Conservation (phyloP, 192 early-diverging fungal species). For the Coemansia sp. region DNA sequence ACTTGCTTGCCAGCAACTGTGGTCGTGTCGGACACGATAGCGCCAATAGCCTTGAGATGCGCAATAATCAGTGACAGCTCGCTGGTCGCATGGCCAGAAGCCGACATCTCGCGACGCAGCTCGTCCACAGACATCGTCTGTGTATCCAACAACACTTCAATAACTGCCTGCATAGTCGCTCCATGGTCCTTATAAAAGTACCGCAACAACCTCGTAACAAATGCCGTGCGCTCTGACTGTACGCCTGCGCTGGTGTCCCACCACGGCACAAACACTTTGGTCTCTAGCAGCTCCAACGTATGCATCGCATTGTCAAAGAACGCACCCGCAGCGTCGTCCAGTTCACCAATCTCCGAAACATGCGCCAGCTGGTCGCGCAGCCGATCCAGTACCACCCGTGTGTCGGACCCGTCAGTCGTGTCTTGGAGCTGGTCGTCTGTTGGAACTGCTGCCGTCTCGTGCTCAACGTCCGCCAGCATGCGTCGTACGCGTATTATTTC, state of each 20-base stretch:
- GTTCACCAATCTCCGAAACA: background rate
- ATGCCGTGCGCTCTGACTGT: slow-evolving; percentile 36
- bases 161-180: slow-evolving; percentile 43
- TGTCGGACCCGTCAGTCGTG: slow-evolving; percentile 34
- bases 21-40: slow-evolving; percentile 30
- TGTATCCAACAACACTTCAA: slow-evolving; percentile 39
- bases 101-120: slow-evolving; percentile 34
- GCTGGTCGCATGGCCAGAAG: slow-evolving; percentile 32
- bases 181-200: slow-evolving; percentile 56
- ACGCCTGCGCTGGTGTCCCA: slow-evolving; percentile 34
- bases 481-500: slow-evolving; percentile 45
- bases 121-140: slow-evolving; percentile 48
- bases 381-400: slow-evolving; percentile 29
- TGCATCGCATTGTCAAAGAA: slow-evolving; percentile 15
- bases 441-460: slow-evolving; percentile 33
- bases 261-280: slow-evolving; percentile 51
- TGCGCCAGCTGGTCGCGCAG: slow-evolving; percentile 35
- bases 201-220: slow-evolving; percentile 30
- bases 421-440: slow-evolving; percentile 37
- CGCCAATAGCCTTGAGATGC: slow-evolving; percentile 37
- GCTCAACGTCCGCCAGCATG: slow-evolving; percentile 37
- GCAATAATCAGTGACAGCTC: slow-evolving; percentile 42
- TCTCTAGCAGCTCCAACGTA: slow-evolving; percentile 42
- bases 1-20: slow-evolving; percentile 35
- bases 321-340: slow-evolving; percentile 14